Evolutionary conservation across 1,284 basidiomycete genomes (phyloP), one percentile per base, ranked within the genome.

Genomic region (Rhodotorula sp.): DNA sequence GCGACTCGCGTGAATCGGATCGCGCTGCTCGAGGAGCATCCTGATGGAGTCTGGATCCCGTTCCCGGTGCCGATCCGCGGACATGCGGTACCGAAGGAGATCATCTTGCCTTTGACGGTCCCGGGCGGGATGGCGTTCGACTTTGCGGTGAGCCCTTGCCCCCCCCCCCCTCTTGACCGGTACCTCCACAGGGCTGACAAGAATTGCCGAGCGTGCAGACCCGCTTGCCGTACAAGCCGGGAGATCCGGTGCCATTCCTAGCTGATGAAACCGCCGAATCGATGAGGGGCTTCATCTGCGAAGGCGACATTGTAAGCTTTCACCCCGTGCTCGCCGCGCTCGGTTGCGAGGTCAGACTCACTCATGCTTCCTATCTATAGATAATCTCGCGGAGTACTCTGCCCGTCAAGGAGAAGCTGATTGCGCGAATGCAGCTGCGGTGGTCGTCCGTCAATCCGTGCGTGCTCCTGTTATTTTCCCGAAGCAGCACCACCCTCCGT

Each of bases 381-480:
- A 31, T n/a, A n/a, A 49, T 59, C 49, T 34, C 56, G 64, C 48
- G 57, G 3, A 50, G 47, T 1, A 16, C 34, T 10, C n/a, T 48
- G n/a, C 50, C 64, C 23, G 34, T 19, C 3, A 38, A 34, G n/a
- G 28, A 59, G 5, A 65, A 65, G n/a, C 48, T 65, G 12, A 31
- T 65, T 14, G 48, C 57, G 18, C 57, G 64, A 3, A 23, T 31
- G 28, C 34, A 65, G n/a, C 43, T 52, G n/a, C 48, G 64, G 10
- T 65, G 56, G 48, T 38, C 34, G 16, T 26, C 59, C 5, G n/a
- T 60, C 48, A 65, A 65, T 34, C 64, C 64, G 64, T 65, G n/a
- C 48, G 64, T 54, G 12, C 49, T n/a, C 2, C 15, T 49, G 3
- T 28, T 19, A 10, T 7, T 0, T n/a, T 18, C 4, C 43, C 19